Base-by-base conservation (phyloP, 192 early-diverging fungal species). In the Entomortierella chlamydospora region DNA sequence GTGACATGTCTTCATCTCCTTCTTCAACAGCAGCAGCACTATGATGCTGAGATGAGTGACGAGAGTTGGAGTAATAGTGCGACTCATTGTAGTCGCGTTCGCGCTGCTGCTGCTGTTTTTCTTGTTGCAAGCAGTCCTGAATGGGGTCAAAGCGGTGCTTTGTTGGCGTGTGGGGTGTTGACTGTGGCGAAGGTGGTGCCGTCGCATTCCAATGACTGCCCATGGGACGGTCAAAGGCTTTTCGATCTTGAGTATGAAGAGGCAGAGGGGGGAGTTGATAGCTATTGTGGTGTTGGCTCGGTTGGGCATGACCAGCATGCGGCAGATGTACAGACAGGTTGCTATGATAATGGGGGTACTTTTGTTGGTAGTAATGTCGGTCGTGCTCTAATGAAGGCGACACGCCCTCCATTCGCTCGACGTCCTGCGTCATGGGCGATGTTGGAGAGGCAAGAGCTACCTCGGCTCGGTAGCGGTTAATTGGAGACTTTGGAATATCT, bases 391-490 rank as follows among this genome's bases (percentile, higher is more conserved):
- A 23, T 23, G 49, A 23, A 20, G 73, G 52, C 15, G 51, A 30
- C 18, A 79, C 63, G 15, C 68, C 76, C 31, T 79, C 76, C 76
- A 79, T 79, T 4, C 68, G 61, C 63, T 79, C 61, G 34, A 70
- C 76, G 68, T 79, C 76, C 68, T 61, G 76, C 68, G 76, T 70
- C 54, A 54, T 39, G n/a, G 76, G 76, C 23, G 76, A 79, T 10
- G 62, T 79, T 23, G 76, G 76, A 17, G 76, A 79, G 39, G 62
- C 68, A 8, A 79, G 63, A 20, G 41, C 37, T 13, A 54, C 51
- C n/a, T 64, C 62, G 12, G 49, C 49, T 18, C 43, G 61, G 58
- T 37, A 50, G 20, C 25, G 31, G 37, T 9, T 17, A 17, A 17
- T 50, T 26, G 61, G 63, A 33, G 51, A 43, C 37, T 54, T 55